These are phyloP conservation scores for Yamadazyma triangularis DNA, from an alignment of 1,139 yeast genomes.

Conservation along the genomic window DNA sequence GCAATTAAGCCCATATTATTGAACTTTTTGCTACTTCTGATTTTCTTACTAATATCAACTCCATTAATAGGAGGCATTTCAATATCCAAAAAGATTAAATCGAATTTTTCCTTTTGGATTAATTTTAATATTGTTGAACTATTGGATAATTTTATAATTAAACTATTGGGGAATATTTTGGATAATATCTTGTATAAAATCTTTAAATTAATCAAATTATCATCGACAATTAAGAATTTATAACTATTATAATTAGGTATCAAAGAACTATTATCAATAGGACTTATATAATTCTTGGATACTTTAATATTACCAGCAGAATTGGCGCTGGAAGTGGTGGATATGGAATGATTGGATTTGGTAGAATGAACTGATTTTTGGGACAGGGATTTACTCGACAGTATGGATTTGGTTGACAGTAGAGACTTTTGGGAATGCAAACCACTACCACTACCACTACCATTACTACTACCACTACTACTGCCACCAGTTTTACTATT, in stretches of 20 bases:
- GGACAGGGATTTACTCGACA: slow-evolving; percentile 3
- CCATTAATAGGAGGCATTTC: slow-evolving; percentile 47
- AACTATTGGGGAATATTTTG: slow-evolving; percentile 33
- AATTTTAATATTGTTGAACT: slow-evolving; percentile 25
- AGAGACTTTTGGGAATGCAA: too few species aligned
- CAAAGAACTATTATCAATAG: slow-evolving; percentile 12
- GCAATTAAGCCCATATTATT: slow-evolving; percentile 34
- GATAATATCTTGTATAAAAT: slow-evolving; percentile 29
- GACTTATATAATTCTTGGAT: slow-evolving; percentile 10
- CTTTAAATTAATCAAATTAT: slow-evolving; percentile 37
- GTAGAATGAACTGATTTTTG: slow-evolving; percentile 5
- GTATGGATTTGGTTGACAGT: slow-evolving; percentile 7
- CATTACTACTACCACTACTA: too few species aligned
- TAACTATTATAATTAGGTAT: slow-evolving; percentile 22
- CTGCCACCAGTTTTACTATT: too few species aligned
- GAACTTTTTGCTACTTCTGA: slow-evolving; percentile 18
- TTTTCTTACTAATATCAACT: slow-evolving; percentile 29
- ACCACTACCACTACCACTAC: slow-evolving; percentile 1
- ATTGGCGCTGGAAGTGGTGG: slow-evolving; percentile 5
- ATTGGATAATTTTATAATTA: slow-evolving; percentile 26
- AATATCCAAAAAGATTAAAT: slow-evolving; percentile 39
- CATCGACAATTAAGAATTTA: slow-evolving; percentile 39
- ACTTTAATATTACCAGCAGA: slow-evolving; percentile 10
- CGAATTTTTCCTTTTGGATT: slow-evolving; percentile 20
- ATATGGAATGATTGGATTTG: slow-evolving; percentile 7